These are phyloP conservation scores for Rhizopogon salebrosus DNA, from an alignment of 768 basidiomycete genomes.

Conservation along the genomic window DNA sequence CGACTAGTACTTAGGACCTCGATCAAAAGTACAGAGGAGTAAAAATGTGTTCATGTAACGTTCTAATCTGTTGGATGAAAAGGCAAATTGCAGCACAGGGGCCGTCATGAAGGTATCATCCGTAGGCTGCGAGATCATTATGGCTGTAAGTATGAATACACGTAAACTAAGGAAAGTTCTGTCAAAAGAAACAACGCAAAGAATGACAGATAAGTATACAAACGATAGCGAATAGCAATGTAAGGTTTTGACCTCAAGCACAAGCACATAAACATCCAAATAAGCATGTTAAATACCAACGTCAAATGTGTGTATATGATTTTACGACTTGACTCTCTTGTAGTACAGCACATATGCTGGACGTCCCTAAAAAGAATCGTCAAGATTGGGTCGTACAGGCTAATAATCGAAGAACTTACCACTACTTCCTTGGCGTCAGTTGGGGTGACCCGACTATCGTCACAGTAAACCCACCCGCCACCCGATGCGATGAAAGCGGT, in stretches of 20 bases:
- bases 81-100: too few species aligned
- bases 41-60: too few species aligned
- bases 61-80: too few species aligned
- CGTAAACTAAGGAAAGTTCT: neutral
- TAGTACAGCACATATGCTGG: slow-evolving; percentile 82
- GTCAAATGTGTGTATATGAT: neutral
- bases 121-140: neutral
- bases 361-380: slow-evolving; percentile 43
- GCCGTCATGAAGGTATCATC: too few species aligned
- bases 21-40: too few species aligned
- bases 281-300: slow-evolving; percentile 1
- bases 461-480: slow-evolving; percentile 89
- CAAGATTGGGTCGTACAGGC: slow-evolving; percentile 15
- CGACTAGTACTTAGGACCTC: too few species aligned
- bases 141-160: neutral
- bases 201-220: neutral
- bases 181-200: neutral
- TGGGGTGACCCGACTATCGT: slow-evolving; percentile 81
- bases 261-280: neutral
- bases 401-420: slow-evolving; percentile 39
- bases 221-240: neutral
- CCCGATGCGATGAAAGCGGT: slow-evolving; percentile 88
- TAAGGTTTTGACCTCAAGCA: neutral
- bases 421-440: slow-evolving; percentile 79
- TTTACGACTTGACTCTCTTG: slow-evolving; percentile 45